These are phyloP conservation scores for Proliferodiscus dingleyae DNA, from an alignment of 2,329 filamentous ascomycete genomes.

Conservation along the genomic window DNA sequence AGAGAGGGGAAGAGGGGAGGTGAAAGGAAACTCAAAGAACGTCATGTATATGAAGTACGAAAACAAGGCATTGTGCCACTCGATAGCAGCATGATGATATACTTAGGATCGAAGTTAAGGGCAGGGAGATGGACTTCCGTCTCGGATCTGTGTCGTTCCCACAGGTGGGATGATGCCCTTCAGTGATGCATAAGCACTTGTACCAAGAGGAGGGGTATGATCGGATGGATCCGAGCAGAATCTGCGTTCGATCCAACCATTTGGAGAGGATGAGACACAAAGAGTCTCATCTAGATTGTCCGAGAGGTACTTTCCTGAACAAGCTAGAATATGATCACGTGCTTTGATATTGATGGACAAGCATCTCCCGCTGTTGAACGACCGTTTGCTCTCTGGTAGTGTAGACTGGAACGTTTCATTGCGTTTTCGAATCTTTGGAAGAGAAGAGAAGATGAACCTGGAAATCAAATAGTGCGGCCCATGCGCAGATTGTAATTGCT, in stretches of 20 bases:
- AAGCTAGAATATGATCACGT: constrained; percentile 2
- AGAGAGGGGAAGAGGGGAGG: constrained; percentile 12
- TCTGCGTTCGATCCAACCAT: background rate
- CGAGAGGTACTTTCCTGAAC: too few species aligned
- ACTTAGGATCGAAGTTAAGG: constrained; percentile 10
- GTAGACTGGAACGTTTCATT: too few species aligned
- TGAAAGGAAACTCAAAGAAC: constrained; percentile 8
- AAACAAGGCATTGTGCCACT: constrained; percentile 9
- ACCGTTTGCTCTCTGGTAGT: too few species aligned
- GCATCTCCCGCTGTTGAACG: too few species aligned
- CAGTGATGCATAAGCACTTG: constrained; percentile 1
- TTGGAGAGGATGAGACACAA: constrained; percentile 6
- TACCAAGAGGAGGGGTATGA: too few species aligned
- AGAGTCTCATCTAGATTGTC: constrained; percentile 19
- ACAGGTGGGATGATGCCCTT: constrained; percentile 8
- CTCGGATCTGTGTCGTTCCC: constrained; percentile 8
- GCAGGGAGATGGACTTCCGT: constrained; percentile 9
- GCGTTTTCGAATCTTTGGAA: too few species aligned
- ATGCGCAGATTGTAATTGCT: too few species aligned
- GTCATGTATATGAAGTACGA: constrained; percentile 15
- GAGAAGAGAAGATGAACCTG: too few species aligned
- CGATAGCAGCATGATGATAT: constrained; percentile 18
- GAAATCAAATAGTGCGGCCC: too few species aligned
- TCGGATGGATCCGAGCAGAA: background rate
- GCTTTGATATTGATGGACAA: too few species aligned